phyloP scores from a whole-genome alignment of 306 rosid genomes.

The Glycine latifolia region DNA sequence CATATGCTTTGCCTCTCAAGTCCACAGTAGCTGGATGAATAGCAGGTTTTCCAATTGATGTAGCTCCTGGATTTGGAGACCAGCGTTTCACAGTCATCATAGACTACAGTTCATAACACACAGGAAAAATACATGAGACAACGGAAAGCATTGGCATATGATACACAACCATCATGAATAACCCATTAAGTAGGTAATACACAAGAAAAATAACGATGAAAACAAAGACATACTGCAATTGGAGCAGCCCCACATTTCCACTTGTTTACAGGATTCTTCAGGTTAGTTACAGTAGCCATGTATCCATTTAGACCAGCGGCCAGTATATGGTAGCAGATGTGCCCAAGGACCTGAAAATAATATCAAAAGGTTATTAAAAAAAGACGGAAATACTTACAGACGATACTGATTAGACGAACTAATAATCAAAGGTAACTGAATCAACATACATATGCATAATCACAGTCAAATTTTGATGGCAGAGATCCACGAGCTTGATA shows the following conservation, averaged over 20 bases:
- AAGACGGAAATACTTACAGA: constrained; percentile 13
- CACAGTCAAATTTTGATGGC: constrained; percentile 97
- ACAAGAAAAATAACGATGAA: constrained; percentile 14
- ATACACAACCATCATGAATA: constrained; percentile 19
- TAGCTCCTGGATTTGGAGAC: constrained; percentile 85
- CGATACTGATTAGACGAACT: constrained; percentile 28
- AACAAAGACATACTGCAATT: constrained; percentile 62
- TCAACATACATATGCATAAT: constrained; percentile 87
- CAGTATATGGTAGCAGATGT: constrained; percentile 88
- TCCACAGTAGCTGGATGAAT: constrained; percentile 97
- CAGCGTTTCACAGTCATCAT: constrained; percentile 98
- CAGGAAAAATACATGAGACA: constrained; percentile 30
- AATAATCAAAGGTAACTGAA: constrained; percentile 34
- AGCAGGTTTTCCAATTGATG: constrained; percentile 91
- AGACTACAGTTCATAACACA: constrained; percentile 58
- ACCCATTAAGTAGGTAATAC: constrained; percentile 2
- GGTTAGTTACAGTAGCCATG: constrained; percentile 91
- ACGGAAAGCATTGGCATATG: constrained; percentile 1
- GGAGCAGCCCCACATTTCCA: constrained; percentile 99
- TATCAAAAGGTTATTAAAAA: constrained; percentile 29
- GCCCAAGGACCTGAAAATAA: constrained; percentile 84
- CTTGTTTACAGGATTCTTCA: constrained; percentile 83
- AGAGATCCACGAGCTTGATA: constrained; percentile 99
- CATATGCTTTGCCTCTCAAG: constrained; percentile 96
- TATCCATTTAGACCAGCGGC: constrained; percentile 95